These are phyloP conservation scores for Tolypocladium guangdongense DNA, from an alignment of 2,329 filamentous ascomycete genomes.

Conservation along the genomic window DNA sequence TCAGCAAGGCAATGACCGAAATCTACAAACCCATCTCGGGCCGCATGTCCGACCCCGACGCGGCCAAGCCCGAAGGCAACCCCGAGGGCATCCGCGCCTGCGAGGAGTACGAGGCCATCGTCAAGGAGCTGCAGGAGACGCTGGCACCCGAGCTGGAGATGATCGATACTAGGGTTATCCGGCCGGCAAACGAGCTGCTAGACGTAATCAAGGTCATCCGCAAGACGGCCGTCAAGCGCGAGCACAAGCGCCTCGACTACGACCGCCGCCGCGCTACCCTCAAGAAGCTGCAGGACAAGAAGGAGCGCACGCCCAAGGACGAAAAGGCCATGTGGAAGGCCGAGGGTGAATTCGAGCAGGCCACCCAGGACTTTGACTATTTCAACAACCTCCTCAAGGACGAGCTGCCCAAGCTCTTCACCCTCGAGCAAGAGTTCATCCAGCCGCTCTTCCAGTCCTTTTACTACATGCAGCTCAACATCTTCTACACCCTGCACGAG, in stretches of 20 bases:
- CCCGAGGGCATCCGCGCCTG: conserved; percentile 88
- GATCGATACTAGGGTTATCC: conserved; percentile 87
- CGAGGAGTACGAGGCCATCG: conserved; percentile 89
- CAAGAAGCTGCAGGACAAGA: conserved; percentile 96
- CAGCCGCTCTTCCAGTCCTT: conserved; percentile 95
- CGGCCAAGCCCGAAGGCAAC: conserved; percentile 72
- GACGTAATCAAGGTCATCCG: conserved; percentile 93
- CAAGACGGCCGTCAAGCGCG: conserved; percentile 78
- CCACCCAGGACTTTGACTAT: conserved; percentile 94
- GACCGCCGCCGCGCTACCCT: conserved; percentile 73
- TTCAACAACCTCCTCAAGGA: conserved; percentile 97
- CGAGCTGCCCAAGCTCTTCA: conserved; percentile 85
- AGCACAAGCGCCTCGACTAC: conserved; percentile 96
- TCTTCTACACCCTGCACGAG: conserved; percentile 97
- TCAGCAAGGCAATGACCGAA: conserved; percentile 90
- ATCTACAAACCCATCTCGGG: conserved; percentile 98
- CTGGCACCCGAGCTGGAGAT: conserved; percentile 90
- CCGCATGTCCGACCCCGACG: conserved; percentile 84
- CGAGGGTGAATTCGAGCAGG: conserved; percentile 79
- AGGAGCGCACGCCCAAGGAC: conserved; percentile 90
- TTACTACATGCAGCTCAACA: conserved; percentile 99
- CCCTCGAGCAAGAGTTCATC: conserved; percentile 87
- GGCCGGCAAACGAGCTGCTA: conserved; percentile 83
- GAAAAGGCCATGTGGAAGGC: conserved; percentile 96
- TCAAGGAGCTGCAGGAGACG: conserved; percentile 80